Percentiles rank a stretch among this genome's conserved stretches.
phyloP scores from a whole-genome alignment of 305 asterid genomes.

The Solanum chacoense region DNA sequence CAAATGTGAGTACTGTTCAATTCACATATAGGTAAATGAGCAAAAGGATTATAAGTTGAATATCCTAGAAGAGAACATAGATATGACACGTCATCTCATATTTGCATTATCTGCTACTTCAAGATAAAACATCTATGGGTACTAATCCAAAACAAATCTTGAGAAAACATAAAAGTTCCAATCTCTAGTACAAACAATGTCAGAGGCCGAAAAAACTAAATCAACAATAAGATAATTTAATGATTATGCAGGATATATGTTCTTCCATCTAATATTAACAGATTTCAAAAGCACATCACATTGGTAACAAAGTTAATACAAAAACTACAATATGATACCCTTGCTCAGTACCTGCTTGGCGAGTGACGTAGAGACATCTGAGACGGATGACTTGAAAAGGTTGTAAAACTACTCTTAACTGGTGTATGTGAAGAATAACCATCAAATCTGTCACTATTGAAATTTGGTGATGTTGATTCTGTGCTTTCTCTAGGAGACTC shows the following conservation, averaged over 20 bases:
- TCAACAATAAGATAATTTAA: neutral
- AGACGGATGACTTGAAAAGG: slow-evolving; percentile 34
- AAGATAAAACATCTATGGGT: neutral
- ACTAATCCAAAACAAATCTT: neutral
- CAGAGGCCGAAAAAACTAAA: neutral
- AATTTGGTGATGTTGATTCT: slow-evolving; percentile 68
- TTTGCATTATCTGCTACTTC: neutral
- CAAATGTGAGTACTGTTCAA: neutral
- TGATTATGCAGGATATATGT: neutral
- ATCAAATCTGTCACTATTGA: slow-evolving; percentile 49
- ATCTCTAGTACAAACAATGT: neutral
- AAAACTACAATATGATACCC: neutral
- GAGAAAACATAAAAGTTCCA: neutral
- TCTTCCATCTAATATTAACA: neutral
- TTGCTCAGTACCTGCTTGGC: slow-evolving; percentile 51
- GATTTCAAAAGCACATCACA: neutral
- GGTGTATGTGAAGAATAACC: slow-evolving; percentile 37
- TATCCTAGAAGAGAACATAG: neutral
- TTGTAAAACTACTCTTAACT: slow-evolving; percentile 26
- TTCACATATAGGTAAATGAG: neutral
- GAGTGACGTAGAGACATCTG: slow-evolving; percentile 34
- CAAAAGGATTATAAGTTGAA: neutral
- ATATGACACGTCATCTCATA: neutral
- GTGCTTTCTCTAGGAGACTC: slow-evolving; percentile 64
- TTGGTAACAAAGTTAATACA: neutral